phyloP scores from a whole-genome alignment of 108 stramenopile genomes.

The Chaetoceros tenuissimus region DNA sequence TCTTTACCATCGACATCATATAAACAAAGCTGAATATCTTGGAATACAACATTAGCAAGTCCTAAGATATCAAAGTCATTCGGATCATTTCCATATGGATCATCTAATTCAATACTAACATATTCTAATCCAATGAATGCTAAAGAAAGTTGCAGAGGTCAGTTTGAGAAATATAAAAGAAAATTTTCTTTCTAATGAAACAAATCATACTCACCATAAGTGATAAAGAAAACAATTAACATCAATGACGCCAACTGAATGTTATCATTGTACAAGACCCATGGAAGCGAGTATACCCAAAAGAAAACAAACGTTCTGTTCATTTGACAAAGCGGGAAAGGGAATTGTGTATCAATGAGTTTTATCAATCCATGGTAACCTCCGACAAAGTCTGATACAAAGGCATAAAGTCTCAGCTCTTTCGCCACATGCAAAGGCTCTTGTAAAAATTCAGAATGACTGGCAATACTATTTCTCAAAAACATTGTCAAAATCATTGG shows the following conservation, averaged over 20 bases:
- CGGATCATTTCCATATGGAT: conserved; percentile 32
- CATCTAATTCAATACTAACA: conserved; percentile 29
- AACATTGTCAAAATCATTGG: conserved; percentile 1
- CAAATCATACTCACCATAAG: conserved; percentile 28
- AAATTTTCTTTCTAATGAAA: neutral
- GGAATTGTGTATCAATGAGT: conserved; percentile 19
- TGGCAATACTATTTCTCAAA: conserved; percentile 20
- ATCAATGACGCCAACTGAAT: conserved; percentile 7
- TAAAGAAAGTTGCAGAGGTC: neutral
- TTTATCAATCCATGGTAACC: conserved; percentile 27
- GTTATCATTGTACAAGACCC: neutral
- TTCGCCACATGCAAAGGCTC: conserved; percentile 9
- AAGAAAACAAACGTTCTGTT: conserved; percentile 17
- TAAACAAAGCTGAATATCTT: conserved; percentile 29
- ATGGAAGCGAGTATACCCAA: conserved; percentile 17
- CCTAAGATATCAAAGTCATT: conserved; percentile 20
- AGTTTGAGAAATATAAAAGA: neutral
- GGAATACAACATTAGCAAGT: conserved; percentile 16
- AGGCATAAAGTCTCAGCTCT: conserved; percentile 17
- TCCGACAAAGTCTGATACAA: conserved; percentile 18
- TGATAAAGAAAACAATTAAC: conserved; percentile 42
- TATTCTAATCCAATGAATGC: conserved; percentile 30
- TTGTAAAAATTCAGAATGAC: conserved; percentile 8
- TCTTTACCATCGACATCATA: conserved; percentile 25
- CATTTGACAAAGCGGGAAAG: conserved; percentile 30